phyloP scores from a whole-genome alignment of 2,329 filamentous ascomycete species.

The Ophiostoma angusticollis region DNA sequence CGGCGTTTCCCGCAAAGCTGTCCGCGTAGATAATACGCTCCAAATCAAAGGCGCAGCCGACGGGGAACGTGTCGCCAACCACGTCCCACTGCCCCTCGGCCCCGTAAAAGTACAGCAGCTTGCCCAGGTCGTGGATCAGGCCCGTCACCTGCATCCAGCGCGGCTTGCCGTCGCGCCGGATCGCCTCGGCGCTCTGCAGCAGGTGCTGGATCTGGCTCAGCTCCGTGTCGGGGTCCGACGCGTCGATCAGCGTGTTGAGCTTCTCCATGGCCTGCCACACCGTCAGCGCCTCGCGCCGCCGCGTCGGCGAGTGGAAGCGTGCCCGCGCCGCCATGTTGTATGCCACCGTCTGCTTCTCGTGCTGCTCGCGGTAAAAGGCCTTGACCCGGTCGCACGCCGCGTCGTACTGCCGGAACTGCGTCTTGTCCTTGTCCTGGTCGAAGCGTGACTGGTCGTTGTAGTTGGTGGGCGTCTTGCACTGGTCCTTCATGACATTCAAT shows the following conservation, averaged over 20 bases:
- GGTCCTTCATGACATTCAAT: conserved; percentile 21
- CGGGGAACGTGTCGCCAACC: conserved; percentile 74
- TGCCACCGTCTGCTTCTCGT: conserved; percentile 60
- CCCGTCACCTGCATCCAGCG: conserved; percentile 72
- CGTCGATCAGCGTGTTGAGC: conserved; percentile 80
- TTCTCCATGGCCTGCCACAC: conserved; percentile 90
- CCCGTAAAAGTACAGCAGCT: conserved; percentile 68
- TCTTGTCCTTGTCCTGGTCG: conserved; percentile 23
- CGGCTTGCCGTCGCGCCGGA: conserved; percentile 71
- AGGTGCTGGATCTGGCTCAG: conserved; percentile 84
- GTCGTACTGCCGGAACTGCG: conserved; percentile 54
- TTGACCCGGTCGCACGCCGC: conserved; percentile 74
- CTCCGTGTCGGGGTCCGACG: conserved; percentile 79
- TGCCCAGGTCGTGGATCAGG: conserved; percentile 68
- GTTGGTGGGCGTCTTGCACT: conserved; percentile 5
- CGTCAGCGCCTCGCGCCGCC: conserved; percentile 57
- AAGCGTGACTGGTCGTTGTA: conserved; percentile 17
- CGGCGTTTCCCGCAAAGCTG: conserved; percentile 66
- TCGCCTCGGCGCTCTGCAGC: conserved; percentile 78
- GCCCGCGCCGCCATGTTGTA: conserved; percentile 77
- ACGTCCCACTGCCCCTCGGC: conserved; percentile 90
- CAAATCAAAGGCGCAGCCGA: conserved; percentile 58
- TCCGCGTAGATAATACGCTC: conserved; percentile 67
- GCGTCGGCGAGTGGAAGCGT: conserved; percentile 51
- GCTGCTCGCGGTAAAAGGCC: conserved; percentile 67